Evolutionary conservation across 768 basidiomycete species (phyloP), one percentile per base, ranked within the genome.

Genomic region (Lentinula guzmanii): DNA sequence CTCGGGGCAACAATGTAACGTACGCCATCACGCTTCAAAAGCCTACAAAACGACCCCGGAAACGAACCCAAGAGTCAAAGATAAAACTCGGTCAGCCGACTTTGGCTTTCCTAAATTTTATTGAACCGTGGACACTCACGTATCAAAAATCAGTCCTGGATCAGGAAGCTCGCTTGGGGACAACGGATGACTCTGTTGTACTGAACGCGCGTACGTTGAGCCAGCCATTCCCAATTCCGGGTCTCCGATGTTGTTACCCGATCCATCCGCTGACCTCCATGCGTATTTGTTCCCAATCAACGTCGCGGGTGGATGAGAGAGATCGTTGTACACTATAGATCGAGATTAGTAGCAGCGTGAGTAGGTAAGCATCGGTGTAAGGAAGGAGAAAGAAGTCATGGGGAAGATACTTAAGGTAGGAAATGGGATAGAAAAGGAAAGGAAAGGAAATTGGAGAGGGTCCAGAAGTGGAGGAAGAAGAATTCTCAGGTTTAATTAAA

Each of bases 161-260:
- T 94, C 92, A 0, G 92, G 92, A 33, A 93, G 76, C 61, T 86
- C 83, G 66, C 87, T 83, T 50, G 69, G 75, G 0, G 91, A 87
- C 2, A 91, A 75, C 2, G 89, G 81, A 62, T 87, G 80, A 1
- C 60, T 70, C 68, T 89, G 86, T 65, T 90, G 88, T 24, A 93
- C 93, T 51, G 88, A 92, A 24, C 92, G 84, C n/a, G 90, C 81
- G 69, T 94, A 94, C 0, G 92, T 87, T 11, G 80, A 85, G 5
- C 85, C 83, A 2, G 92, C 90, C 75, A 86, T 87, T 51, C 93
- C 93, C 74, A 95, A 70, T 62, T 86, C 77, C 2, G 92, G 91
- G 41, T 77, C 69, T 58, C 79, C 77, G 50, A 85, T 77, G 67
- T 93, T 95, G 74, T 95, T 95, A 69, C 75, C 73, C 3, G 85